A percentile compares a stretch with the other conserved stretches of the same genome.
Conservation (phyloP, 225 moss, liverwort and hornwort genomes). For the Rhytidiadelphus loreus region DNA sequence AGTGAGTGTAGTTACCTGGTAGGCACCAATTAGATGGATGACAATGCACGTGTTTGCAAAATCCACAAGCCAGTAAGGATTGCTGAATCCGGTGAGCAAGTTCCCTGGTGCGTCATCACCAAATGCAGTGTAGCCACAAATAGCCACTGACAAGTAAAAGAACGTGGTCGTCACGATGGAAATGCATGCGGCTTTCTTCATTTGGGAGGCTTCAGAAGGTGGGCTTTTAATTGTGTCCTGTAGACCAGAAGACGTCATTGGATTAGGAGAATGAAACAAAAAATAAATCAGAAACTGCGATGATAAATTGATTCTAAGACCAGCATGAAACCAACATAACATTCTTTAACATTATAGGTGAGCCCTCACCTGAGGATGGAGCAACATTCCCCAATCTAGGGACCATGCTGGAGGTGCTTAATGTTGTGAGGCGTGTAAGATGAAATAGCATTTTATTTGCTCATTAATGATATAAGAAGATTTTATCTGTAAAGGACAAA, state of each 20-base stretch:
- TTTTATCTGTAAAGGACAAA: neutral
- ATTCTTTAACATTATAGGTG: neutral
- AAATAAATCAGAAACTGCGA: neutral
- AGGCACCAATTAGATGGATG: conserved; percentile 77
- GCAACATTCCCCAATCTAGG: neutral
- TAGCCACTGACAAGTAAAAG: conserved; percentile 61
- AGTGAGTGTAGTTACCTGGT: conserved; percentile 39
- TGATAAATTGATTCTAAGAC: neutral
- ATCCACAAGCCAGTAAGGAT: conserved; percentile 70
- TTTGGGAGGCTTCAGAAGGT: conserved; percentile 58
- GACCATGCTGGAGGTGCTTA: neutral
- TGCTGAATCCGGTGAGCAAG: conserved; percentile 52
- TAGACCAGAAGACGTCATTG: neutral
- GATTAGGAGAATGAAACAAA: neutral
- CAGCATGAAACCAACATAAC: neutral
- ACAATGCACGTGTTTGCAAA: conserved; percentile 63
- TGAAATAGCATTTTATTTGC: neutral
- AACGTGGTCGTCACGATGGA: conserved; percentile 45
- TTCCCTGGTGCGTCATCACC: conserved; percentile 38
- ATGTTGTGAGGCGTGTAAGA: neutral
- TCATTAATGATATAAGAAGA: neutral
- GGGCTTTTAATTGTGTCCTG: conserved; percentile 65
- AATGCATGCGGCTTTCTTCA: conserved; percentile 48
- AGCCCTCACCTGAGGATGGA: neutral
- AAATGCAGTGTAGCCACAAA: conserved; percentile 63